Conservation (phyloP, 495 filamentous ascomycete species). For the Alectoria sarmentosa region DNA sequence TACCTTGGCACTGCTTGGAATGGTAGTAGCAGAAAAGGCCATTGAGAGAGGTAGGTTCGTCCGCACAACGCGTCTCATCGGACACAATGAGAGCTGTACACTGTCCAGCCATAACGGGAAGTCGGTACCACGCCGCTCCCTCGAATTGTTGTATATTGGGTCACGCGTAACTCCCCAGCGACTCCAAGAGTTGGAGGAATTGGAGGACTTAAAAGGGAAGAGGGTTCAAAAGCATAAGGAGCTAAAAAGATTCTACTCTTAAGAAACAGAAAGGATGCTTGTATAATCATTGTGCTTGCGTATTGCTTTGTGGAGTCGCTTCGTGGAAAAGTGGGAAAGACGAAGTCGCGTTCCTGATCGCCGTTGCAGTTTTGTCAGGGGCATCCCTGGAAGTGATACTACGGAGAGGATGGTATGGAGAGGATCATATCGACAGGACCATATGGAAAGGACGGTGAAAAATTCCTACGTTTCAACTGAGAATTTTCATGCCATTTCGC, state of each 20-base stretch:
- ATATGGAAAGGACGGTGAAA: too few species aligned
- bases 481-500: too few species aligned
- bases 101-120: slow-evolving; percentile 12
- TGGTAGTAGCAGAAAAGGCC: slow-evolving; percentile 44
- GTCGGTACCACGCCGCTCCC: neutral
- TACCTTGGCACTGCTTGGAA: slow-evolving; percentile 38
- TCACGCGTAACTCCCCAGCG: neutral
- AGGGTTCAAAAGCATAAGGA: neutral
- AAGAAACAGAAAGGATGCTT: too few species aligned
- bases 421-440: too few species aligned
- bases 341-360: too few species aligned
- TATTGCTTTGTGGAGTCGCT: too few species aligned
- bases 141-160: neutral
- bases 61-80: slow-evolving; percentile 32
- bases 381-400: too few species aligned
- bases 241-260: neutral
- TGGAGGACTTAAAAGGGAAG: neutral
- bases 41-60: slow-evolving; percentile 35
- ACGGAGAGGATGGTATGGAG: too few species aligned
- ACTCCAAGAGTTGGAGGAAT: neutral
- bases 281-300: too few species aligned
- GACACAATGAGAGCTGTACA: slow-evolving; percentile 39
- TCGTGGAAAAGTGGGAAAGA: too few species aligned
- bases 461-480: too few species aligned
- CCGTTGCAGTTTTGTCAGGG: too few species aligned